Percentiles rank a stretch among this genome's conserved stretches.
Conservation (phyloP, 2,329 filamentous ascomycete species). For the Coniochaeta sp. region DNA sequence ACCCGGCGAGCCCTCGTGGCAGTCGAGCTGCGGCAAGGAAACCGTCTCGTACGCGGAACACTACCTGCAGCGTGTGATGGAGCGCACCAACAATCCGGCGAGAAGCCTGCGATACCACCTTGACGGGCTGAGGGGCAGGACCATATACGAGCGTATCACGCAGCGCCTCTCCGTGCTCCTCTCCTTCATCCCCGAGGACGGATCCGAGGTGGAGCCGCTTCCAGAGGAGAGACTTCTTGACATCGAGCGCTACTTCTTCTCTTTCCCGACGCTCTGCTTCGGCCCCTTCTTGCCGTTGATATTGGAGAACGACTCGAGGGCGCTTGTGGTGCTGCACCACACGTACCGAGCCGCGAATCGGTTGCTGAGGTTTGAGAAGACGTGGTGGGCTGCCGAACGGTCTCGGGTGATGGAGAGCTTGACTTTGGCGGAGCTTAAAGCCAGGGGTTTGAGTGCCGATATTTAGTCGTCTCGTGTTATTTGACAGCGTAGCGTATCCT, state of each 20-base stretch:
- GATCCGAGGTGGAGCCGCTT: background rate
- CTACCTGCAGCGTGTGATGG: slow-evolving; percentile 2
- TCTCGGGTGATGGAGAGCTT: slow-evolving; percentile 13
- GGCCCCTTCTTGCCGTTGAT: slow-evolving; percentile 17
- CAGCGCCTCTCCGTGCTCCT: slow-evolving; percentile 13
- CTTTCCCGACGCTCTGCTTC: slow-evolving; percentile 18
- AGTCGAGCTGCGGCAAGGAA: background rate
- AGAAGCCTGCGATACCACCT: background rate
- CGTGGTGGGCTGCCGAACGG: slow-evolving; percentile 20
- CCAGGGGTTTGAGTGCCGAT: slow-evolving; percentile 8
- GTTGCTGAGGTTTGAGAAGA: slow-evolving; percentile 10
- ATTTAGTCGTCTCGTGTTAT: background rate
- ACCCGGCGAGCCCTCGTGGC: background rate
- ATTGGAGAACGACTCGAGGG: slow-evolving; percentile 16
- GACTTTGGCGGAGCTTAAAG: slow-evolving; percentile 11
- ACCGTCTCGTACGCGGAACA: background rate
- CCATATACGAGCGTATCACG: slow-evolving; percentile 13
- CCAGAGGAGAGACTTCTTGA: slow-evolving; percentile 7
- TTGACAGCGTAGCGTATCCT: no score
- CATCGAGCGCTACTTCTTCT: slow-evolving; percentile 18
- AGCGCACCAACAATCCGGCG: slow-evolving; percentile 1
- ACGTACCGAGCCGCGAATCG: slow-evolving; percentile 16
- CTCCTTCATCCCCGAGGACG: slow-evolving; percentile 4
- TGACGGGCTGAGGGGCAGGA: background rate
- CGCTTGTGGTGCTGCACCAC: slow-evolving; percentile 19